A percentile compares a stretch with the other conserved stretches of the same genome.
Evolutionary conservation across 2,329 filamentous ascomycete genomes (phyloP).

Genomic region (Calonectria pauciramosa): DNA sequence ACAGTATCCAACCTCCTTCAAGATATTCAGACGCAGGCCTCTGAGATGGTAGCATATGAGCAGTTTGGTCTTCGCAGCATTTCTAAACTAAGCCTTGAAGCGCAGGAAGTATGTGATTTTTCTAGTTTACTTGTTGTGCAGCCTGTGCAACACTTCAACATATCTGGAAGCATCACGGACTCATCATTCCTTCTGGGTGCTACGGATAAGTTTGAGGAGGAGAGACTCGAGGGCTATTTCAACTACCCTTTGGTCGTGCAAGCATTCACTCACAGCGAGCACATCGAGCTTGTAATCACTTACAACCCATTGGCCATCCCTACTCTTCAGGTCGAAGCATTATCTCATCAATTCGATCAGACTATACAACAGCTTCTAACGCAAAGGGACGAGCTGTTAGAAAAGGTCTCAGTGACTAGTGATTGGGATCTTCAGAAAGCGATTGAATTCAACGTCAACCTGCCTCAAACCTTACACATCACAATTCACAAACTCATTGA

Average conservation of each 20-base stretch:
- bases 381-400: neutral
- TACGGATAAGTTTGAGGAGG: neutral
- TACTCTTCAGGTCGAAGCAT: neutral
- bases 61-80: conserved; percentile 17
- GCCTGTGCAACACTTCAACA: conserved; percentile 15
- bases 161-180: conserved; percentile 1
- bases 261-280: neutral
- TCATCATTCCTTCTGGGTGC: neutral
- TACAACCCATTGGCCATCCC: conserved; percentile 23
- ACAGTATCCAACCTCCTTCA: conserved; percentile 57
- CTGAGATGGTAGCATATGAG: conserved; percentile 28
- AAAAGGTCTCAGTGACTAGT: neutral
- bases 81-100: conserved; percentile 20
- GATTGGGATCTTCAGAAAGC: neutral
- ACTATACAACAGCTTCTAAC: neutral
- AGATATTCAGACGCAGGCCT: conserved; percentile 30
- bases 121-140: conserved; percentile 25
- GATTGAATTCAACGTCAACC: neutral
- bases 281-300: conserved; percentile 34
- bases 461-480: conserved; percentile 4
- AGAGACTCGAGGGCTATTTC: conserved; percentile 33
- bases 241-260: conserved; percentile 41
- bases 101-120: conserved; percentile 8
- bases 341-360: neutral
- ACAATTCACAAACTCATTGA: conserved; percentile 16